Percentiles rank a stretch among this genome's conserved stretches.
Conservation (phyloP, 106 monocot species). For the Dioscorea zingiberensis region DNA sequence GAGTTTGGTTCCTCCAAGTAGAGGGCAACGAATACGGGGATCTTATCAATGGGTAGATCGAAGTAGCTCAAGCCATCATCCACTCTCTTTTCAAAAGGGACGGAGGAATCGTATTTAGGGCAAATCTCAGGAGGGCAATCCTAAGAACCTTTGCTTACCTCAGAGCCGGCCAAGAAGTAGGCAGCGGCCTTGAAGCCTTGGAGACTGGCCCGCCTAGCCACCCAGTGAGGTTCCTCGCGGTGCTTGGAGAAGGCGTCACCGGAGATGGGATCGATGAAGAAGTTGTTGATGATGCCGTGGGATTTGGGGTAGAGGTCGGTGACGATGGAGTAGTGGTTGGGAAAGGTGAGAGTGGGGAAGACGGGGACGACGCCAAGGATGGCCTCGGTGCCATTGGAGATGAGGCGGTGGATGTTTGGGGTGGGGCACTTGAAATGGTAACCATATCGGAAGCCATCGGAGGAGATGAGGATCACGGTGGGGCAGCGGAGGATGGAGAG, state of each 20-base stretch:
- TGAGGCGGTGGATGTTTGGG: constrained; percentile 58
- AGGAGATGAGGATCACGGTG: constrained; percentile 54
- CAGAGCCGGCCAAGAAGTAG: constrained; percentile 62
- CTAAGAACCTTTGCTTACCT: constrained; percentile 57
- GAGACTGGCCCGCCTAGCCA: constrained; percentile 68
- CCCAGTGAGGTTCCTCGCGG: constrained; percentile 39
- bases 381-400: constrained; percentile 47
- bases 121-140: constrained; percentile 37
- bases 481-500: constrained; percentile 24
- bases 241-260: constrained; percentile 29
- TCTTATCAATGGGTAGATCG: constrained; percentile 33
- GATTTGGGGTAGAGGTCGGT: constrained; percentile 62
- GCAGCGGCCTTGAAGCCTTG: constrained; percentile 31
- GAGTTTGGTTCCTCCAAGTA: constrained; percentile 52
- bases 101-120: constrained; percentile 27
- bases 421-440: constrained; percentile 52
- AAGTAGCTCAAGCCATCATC: constrained; percentile 49
- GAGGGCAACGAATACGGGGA: constrained; percentile 31
- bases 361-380: constrained; percentile 47
- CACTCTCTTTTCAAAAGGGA: constrained; percentile 44
- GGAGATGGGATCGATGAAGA: constrained; percentile 43
- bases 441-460: constrained; percentile 70
- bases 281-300: constrained; percentile 58
- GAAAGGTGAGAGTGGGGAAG: constrained; percentile 62
- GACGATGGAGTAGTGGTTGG: constrained; percentile 76